Evolutionary conservation across 345 rosid genomes (phyloP).

Genomic region (Jatropha curcas): DNA sequence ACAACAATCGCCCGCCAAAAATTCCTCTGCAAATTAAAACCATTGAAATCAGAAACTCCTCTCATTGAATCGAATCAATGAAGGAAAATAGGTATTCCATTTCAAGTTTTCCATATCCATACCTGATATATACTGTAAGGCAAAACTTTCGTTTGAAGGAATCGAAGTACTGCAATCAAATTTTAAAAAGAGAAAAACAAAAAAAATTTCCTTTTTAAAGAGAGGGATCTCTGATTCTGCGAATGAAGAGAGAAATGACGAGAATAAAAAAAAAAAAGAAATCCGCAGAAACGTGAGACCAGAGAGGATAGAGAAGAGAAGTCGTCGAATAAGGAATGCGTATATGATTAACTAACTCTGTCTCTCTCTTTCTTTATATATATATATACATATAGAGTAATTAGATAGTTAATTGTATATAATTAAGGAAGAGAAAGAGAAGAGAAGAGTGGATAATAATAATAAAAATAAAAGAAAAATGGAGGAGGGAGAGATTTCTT

Average conservation of each 20-base stretch:
- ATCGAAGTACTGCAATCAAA: not conserved
- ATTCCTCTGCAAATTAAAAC: slow-evolving; percentile 30
- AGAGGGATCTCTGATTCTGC: slow-evolving; percentile 9
- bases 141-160: slow-evolving; percentile 1
- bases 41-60: not conserved
- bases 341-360: not conserved
- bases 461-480: not conserved
- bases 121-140: not conserved
- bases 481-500: slow-evolving; percentile 37
- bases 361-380: not conserved
- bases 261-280: not conserved
- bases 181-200: not conserved
- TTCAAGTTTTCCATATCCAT: too few relatives aligned
- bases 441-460: not conserved
- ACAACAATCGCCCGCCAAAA: slow-evolving; percentile 9
- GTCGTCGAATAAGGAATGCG: not conserved
- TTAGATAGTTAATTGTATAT: too few relatives aligned
- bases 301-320: slow-evolving; percentile 8
- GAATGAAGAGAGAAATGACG: slow-evolving; percentile 8
- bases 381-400: too few relatives aligned
- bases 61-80: too few relatives aligned
- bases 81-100: too few relatives aligned
- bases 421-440: not conserved
- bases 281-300: slow-evolving; percentile 36
- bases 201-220: slow-evolving; percentile 18